These are phyloP conservation scores for Aspergillus phoenicis DNA, from an alignment of 2,329 filamentous ascomycete genomes.

Conservation along the genomic window DNA sequence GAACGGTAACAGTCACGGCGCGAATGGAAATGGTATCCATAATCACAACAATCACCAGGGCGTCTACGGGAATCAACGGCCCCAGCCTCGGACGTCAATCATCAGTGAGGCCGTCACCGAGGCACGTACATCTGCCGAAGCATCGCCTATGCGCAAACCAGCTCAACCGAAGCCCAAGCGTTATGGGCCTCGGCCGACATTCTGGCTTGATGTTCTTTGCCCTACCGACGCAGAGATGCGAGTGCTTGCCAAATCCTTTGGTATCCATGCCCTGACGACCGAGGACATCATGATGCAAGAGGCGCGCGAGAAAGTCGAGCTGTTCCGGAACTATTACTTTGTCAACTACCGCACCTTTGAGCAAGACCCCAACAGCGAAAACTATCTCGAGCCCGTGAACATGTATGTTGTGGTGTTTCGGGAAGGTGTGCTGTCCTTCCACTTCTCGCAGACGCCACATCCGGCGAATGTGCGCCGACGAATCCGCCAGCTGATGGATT, in stretches of 20 bases:
- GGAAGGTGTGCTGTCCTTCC: constrained; percentile 93
- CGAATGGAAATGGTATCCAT: constrained; percentile 13
- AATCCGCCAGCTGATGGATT: constrained; percentile 91
- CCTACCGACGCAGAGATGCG: constrained; percentile 97
- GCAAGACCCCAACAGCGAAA: constrained; percentile 84
- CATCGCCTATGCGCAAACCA: constrained; percentile 27
- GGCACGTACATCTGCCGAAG: constrained; percentile 26
- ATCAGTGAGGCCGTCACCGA: constrained; percentile 40
- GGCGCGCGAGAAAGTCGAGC: constrained; percentile 94
- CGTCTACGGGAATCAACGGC: constrained; percentile 15
- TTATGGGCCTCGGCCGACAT: constrained; percentile 84
- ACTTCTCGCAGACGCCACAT: constrained; percentile 95
- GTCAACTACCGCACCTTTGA: constrained; percentile 98
- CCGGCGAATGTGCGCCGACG: constrained; percentile 92
- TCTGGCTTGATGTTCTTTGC: constrained; percentile 91
- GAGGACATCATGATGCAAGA: constrained; percentile 98
- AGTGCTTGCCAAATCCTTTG: constrained; percentile 85
- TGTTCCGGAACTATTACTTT: constrained; percentile 98
- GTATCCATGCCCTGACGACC: constrained; percentile 90
- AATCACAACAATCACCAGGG: constrained; percentile 19
- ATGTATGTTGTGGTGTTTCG: constrained; percentile 98
- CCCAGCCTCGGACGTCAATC: constrained; percentile 37
- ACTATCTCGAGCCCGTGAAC: constrained; percentile 93
- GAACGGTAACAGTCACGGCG: constrained; percentile 2
- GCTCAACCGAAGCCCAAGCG: constrained; percentile 44